These are phyloP conservation scores for Podosphaera leucotricha DNA, from an alignment of 2,329 filamentous ascomycete species.

Conservation along the genomic window DNA sequence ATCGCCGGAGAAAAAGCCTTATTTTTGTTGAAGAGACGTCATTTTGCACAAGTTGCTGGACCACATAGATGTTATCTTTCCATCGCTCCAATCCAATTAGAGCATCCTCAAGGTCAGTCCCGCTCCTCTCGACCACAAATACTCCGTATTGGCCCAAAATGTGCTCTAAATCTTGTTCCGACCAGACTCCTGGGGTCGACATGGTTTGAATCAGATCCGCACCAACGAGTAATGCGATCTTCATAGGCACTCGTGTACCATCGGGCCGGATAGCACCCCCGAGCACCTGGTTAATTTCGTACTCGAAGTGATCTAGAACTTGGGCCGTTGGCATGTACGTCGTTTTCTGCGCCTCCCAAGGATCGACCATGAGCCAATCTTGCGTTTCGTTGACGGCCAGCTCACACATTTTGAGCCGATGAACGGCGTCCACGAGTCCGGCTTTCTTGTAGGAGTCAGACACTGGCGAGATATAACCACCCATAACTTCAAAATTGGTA, in stretches of 20 bases:
- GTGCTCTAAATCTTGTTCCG: conserved; percentile 59
- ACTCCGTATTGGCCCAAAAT: conserved; percentile 67
- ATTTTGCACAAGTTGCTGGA: conserved; percentile 58
- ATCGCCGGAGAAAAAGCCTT: conserved; percentile 51
- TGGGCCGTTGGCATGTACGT: conserved; percentile 73
- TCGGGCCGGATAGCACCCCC: conserved; percentile 48
- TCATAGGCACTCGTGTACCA: conserved; percentile 37
- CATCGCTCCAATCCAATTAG: conserved; percentile 60
- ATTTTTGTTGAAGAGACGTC: conserved; percentile 69
- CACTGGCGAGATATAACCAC: conserved; percentile 60
- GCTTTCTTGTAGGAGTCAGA: conserved; percentile 47
- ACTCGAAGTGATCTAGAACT: conserved; percentile 74
- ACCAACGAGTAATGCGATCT: conserved; percentile 63
- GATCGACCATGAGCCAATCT: conserved; percentile 66
- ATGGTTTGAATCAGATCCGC: conserved; percentile 54
- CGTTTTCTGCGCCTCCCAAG: conserved; percentile 69
- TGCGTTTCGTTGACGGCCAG: conserved; percentile 42
- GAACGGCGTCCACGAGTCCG: conserved; percentile 47
- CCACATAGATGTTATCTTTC: conserved; percentile 40
- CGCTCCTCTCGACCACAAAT: conserved; percentile 69
- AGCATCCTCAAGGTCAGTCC: conserved; percentile 74
- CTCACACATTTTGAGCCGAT: conserved; percentile 67
- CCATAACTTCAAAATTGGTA: conserved; percentile 62
- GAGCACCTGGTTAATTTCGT: conserved; percentile 63
- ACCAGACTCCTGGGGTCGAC: conserved; percentile 56